These are phyloP conservation scores for Sporothrix protearum DNA, from an alignment of 2,329 filamentous ascomycete species.

Conservation along the genomic window DNA sequence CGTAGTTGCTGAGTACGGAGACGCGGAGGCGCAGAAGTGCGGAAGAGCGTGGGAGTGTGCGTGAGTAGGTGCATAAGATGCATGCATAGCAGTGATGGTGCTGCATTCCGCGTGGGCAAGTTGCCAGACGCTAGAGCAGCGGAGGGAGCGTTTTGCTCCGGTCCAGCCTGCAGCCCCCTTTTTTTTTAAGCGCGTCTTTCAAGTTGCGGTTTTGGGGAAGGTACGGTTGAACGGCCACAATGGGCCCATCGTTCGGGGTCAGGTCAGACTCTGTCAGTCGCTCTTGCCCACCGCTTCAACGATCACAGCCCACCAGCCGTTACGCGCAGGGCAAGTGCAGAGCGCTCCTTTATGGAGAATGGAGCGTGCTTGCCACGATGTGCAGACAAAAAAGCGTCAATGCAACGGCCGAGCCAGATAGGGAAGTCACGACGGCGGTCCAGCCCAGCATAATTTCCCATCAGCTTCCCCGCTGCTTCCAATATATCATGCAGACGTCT, in stretches of 20 bases:
- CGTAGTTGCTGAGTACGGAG: not conserved
- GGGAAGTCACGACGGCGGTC: not conserved
- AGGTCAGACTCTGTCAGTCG: not conserved
- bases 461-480: not conserved
- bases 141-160: not conserved
- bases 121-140: not conserved
- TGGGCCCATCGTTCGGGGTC: not conserved
- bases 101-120: not conserved
- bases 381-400: not conserved
- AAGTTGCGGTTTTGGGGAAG: not conserved
- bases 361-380: not conserved
- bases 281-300: not conserved
- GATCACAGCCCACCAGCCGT: not conserved
- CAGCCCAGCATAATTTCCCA: not conserved
- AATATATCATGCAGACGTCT: conserved; percentile 15
- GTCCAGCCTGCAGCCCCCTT: not conserved
- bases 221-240: not conserved
- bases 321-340: not conserved
- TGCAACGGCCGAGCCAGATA: not conserved
- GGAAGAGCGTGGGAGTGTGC: not conserved
- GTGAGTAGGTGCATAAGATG: not conserved
- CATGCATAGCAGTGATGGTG: not conserved
- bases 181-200: not conserved
- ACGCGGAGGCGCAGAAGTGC: not conserved
- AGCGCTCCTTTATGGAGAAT: not conserved